Evolutionary conservation across 345 rosid genomes (phyloP).

Genomic region (Noccaea caerulescens): DNA sequence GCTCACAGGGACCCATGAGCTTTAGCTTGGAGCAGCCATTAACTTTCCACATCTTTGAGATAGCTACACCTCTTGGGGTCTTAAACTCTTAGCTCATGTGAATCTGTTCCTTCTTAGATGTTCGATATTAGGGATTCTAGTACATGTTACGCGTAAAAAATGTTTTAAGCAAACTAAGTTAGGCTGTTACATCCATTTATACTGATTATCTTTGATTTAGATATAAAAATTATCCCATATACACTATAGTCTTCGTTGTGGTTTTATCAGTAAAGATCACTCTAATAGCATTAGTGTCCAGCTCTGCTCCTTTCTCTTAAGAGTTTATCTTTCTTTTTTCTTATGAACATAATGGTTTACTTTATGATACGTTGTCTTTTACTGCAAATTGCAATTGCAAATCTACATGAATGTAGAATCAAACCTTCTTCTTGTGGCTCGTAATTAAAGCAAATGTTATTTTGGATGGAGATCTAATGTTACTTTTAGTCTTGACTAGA

Average conservation of each 20-base stretch:
- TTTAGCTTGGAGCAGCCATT: conserved; percentile 42
- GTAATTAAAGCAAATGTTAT: too few species aligned
- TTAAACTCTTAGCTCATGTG: conserved; percentile 23
- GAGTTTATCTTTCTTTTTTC: too few species aligned
- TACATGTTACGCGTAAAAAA: conserved; percentile 28
- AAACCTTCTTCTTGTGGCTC: too few species aligned
- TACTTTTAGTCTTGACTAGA: too few species aligned
- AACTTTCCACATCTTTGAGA: conserved; percentile 27
- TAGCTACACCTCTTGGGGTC: conserved; percentile 28
- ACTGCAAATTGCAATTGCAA: too few species aligned
- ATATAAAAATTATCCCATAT: not conserved
- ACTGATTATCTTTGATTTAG: conserved; percentile 28
- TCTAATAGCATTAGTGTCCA: too few species aligned
- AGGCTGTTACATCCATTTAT: conserved; percentile 21
- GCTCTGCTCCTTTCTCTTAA: too few species aligned
- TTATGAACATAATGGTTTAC: too few species aligned
- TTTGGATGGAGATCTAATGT: too few species aligned
- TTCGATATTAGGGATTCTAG: conserved; percentile 13
- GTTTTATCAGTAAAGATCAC: too few species aligned
- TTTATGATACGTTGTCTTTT: too few species aligned
- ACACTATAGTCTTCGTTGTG: not conserved
- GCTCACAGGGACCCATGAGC: conserved; percentile 47
- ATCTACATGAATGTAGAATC: too few species aligned
- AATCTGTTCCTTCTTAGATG: conserved; percentile 4
- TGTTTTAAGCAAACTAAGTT: conserved; percentile 17